Base-by-base conservation (phyloP, 148 eudicot species). In the Linanthus parryae region DNA sequence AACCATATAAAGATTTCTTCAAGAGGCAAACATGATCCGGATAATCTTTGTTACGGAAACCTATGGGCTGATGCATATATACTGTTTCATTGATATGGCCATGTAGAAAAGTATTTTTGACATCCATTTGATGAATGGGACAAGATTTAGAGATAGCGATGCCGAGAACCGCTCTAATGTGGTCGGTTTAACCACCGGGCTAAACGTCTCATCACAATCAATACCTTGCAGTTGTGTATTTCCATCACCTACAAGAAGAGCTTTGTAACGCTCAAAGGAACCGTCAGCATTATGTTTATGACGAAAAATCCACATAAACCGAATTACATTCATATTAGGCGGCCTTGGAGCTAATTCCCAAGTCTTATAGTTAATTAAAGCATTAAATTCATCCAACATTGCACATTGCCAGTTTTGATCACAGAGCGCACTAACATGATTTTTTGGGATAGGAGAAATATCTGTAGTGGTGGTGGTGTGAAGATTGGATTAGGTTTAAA, bases 161-260 rank as follows among this genome's bases (percentile, higher is more conserved):
- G 13, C 49, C 13, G 11, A 44, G 49, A 11, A 44, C 27, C 0
- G 8, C 27, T 3, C 49, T 5, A 21, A 44, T 44, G 49, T 21
- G 0, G 46, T 23, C 1, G 47, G 1, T 43, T 43, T 15, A 13
- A 43, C 47, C 0, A 43, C 47, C 21, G 3, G 47, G 11, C 23
- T 43, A 17, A 43, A 43, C 5, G 4, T 43, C 16, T 43, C 4
- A 15, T 43, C 47, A 43, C 47, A 43, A 7, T 43, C 47, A 43
- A 43, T 12, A 7, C 47, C 47, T 12, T 43, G 19, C 49, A 21
- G 8, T 15, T 44, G 28, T 9, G 49, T 21, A 9, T 22, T 21
- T 21, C 49, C 49, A 23, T 44, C 49, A 44, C 49, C 49, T 44
- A 44, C 49, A 44, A 11, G n/a, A n/a, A n/a, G n/a, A n/a, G 35